Evolutionary conservation across 129 eudicot species (phyloP).

Genomic region (Flaveria trinervia): DNA sequence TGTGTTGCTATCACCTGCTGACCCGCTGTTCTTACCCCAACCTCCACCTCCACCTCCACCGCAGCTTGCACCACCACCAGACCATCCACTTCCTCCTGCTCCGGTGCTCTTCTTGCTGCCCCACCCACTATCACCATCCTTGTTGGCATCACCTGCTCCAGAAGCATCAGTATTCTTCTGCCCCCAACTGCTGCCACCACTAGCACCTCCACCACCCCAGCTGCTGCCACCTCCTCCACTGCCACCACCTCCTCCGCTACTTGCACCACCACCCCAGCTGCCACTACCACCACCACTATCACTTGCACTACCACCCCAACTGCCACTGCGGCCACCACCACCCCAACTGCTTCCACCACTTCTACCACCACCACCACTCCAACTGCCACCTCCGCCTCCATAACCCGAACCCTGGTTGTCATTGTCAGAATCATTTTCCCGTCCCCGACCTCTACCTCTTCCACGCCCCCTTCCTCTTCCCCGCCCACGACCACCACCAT

Average conservation of each 20-base stretch:
- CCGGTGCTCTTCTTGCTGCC: constrained; percentile 39
- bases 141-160: neutral
- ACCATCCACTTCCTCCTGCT: constrained; percentile 1
- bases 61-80: too few species aligned
- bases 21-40: constrained; percentile 11
- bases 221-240: neutral
- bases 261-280: constrained; percentile 37
- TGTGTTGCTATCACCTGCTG: too few species aligned
- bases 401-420: constrained; percentile 50
- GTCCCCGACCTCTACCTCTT: constrained; percentile 55
- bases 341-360: constrained; percentile 20
- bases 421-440: constrained; percentile 33
- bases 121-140: constrained; percentile 37
- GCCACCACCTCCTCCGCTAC: neutral
- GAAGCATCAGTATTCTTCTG: constrained; percentile 5
- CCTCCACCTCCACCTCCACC: constrained; percentile 10
- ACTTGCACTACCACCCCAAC: constrained; percentile 20
- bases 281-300: constrained; percentile 25
- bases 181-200: constrained; percentile 30
- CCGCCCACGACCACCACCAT: constrained; percentile 46
- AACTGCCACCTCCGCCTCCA: constrained; percentile 36
- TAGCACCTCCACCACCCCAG: constrained; percentile 13
- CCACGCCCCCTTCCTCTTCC: constrained; percentile 57
- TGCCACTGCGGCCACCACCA: constrained; percentile 33
- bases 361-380: neutral